phyloP scores from a whole-genome alignment of 2,329 filamentous ascomycete genomes.

The Hymenoscyphus salicellus region DNA sequence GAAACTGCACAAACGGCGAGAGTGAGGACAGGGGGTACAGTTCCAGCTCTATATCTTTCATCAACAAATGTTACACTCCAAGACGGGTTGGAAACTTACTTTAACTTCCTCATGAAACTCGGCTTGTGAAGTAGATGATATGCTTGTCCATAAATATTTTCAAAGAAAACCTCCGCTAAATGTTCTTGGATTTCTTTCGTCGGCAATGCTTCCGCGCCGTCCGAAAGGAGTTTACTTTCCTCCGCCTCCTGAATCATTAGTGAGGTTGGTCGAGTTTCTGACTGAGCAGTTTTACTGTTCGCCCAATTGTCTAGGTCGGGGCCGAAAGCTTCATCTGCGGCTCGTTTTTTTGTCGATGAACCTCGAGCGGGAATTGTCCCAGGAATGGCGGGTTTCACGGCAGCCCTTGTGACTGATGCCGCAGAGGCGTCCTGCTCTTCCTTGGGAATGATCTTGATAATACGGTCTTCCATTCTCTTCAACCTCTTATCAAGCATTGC shows the following conservation, averaged over 20 bases:
- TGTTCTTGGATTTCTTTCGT: conserved; percentile 88
- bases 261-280: conserved; percentile 50
- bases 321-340: conserved; percentile 82
- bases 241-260: conserved; percentile 63
- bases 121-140: conserved; percentile 95
- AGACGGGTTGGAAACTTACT: conserved; percentile 45
- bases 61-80: conserved; percentile 8
- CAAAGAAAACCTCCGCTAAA: conserved; percentile 90
- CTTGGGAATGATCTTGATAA: conserved; percentile 92
- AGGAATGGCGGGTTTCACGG: conserved; percentile 76
- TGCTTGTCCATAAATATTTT: conserved; percentile 90
- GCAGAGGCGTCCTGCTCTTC: conserved; percentile 67
- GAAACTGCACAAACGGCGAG: conserved; percentile 94
- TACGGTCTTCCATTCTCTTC: conserved; percentile 95
- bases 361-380: conserved; percentile 51
- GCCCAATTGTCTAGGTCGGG: conserved; percentile 80
- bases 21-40: conserved; percentile 82
- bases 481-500: conserved; percentile 95
- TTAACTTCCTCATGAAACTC: conserved; percentile 87
- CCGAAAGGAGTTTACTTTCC: conserved; percentile 72
- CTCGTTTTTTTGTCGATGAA: conserved; percentile 69
- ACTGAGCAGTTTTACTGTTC: conserved; percentile 50
- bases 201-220: conserved; percentile 80
- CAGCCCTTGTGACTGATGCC: conserved; percentile 68
- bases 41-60: conserved; percentile 56